Evolutionary conservation across 176 grass and related monocot species (phyloP), one percentile per base, ranked within the genome.

Genomic region (Triticum turgidum): DNA sequence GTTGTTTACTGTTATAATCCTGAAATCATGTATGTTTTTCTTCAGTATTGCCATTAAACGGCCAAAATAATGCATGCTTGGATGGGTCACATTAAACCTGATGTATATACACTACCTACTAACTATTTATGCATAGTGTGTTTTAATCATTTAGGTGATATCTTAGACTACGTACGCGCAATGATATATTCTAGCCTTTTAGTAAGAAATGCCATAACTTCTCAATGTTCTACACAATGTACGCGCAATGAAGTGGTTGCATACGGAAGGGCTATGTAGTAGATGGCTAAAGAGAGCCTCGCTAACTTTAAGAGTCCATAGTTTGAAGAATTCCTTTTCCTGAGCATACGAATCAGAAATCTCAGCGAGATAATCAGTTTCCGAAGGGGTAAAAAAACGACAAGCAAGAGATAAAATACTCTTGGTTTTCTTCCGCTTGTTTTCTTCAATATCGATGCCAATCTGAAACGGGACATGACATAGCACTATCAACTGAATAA

Each of bases 261-360:
- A 80, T 38, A 27, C 39, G 83, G 34, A 86, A 64, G 41, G 42
- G 4, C 17, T 47, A 79, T 34, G 9, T 10, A 10, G 12, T 54
- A 72, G n/a, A 65, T 32, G 12, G 38, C 3, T 9, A 63, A 74
- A 37, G 61, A 78, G 66, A 76, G 63, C 1, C 65, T 87, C 20
- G 72, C 90, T 89, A 83, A 95, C 96, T 89, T 98, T 98, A 82
- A 96, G 91, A 76, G 96, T 98, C 93, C 96, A 98, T 25, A 98
- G 65, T 86, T 91, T 92, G 87, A 98, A 86, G 86, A 98, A 98
- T 79, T 98, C 93, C 76, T 69, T 88, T 83, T 70, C 76, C 72
- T 89, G 96, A 78, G 51, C 88, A 81, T 96, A 88, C 73, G 76
- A 80, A 87, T 92, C 70, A 14, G 75, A 68, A 89, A 96, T 78